Conservation (phyloP, 2,329 filamentous ascomycete species). For the Tolypocladium pustulatum region DNA sequence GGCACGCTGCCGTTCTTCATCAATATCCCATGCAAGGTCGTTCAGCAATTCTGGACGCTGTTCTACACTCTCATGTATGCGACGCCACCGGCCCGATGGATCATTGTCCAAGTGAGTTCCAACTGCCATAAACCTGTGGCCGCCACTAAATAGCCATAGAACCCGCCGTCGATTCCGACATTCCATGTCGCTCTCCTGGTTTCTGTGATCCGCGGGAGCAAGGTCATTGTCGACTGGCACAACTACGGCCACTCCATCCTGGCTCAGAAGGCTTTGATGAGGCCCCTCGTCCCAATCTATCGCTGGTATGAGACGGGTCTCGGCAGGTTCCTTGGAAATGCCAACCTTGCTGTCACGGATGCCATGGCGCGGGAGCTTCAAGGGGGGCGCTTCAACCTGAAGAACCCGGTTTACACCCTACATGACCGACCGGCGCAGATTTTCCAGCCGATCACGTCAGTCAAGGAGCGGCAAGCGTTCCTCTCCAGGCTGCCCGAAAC, state of each 20-base stretch:
- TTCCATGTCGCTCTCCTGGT: constrained; percentile 64
- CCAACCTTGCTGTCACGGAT: constrained; percentile 79
- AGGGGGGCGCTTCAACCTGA: constrained; percentile 51
- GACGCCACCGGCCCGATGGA: constrained; percentile 67
- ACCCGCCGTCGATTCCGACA: constrained; percentile 90
- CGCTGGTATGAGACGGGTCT: constrained; percentile 67
- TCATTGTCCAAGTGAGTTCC: constrained; percentile 61
- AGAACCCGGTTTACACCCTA: constrained; percentile 56
- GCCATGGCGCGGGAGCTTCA: constrained; percentile 73
- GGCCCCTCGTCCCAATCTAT: constrained; percentile 70
- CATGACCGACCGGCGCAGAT: constrained; percentile 80
- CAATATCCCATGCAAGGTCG: constrained; percentile 71
- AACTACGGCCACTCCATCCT: constrained; percentile 97
- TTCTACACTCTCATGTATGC: constrained; percentile 63
- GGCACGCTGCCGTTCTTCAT: constrained; percentile 67
- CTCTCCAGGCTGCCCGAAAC: constrained; percentile 58
- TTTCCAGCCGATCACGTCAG: constrained; percentile 58
- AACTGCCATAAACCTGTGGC: not conserved
- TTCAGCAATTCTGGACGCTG: constrained; percentile 69
- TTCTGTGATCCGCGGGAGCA: constrained; percentile 67
- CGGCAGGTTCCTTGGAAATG: constrained; percentile 53
- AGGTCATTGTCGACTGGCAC: constrained; percentile 92
- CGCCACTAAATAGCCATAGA: constrained; percentile 37
- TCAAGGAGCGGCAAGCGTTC: constrained; percentile 42
- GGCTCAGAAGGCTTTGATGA: constrained; percentile 46